Evolutionary conservation across 139 green algal species (phyloP), one percentile per base, ranked within the genome.

Genomic region (Dunaliella primolecta): DNA sequence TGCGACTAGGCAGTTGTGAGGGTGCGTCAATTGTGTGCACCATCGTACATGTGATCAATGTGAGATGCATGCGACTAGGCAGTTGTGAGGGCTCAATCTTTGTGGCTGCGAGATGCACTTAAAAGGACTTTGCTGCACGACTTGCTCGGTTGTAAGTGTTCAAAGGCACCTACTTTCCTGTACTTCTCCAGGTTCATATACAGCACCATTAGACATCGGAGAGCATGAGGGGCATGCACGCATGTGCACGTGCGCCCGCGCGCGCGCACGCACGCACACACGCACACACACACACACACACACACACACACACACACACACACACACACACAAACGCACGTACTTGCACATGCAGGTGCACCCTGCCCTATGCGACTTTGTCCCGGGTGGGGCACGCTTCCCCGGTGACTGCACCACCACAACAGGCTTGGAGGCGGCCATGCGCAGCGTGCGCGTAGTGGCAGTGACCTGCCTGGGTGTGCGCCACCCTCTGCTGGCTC

Each of bases 401-500:
- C 91, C 84, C 0, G 82, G 87, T 7, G 74, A 81, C 31, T 75
- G 80, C 84, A 87, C 75, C 31, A 86, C 72, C 24, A 38, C 37
- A 0, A 55, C 64, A 23, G 84, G 83, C n/a, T 77, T 90, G 56
- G 78, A 84, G 31, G 34, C 75, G 0, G 20, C 86, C 25, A 81
- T 83, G 36, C 21, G 36, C 1, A 25, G 23, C 0, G 83, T 89
- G 21, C 70, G 37, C 33, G 89, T 91, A 81, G 84, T 91, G 56
- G 72, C 46, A n/a, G 83, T 72, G n/a, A 98, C 97, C 25, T 97
- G 94, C 86, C 88, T 98, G 36, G 92, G 92, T 0, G 79, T 89
- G 20, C 76, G 76, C 36, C 88, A 96, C 78, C 64, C 93, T 1
- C 85, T 97, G 86, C 89, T 98, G 32, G 80, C 87, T 20, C 79